Conservation (phyloP, 2,329 filamentous ascomycete species). For the Aureobasidium lini region DNA sequence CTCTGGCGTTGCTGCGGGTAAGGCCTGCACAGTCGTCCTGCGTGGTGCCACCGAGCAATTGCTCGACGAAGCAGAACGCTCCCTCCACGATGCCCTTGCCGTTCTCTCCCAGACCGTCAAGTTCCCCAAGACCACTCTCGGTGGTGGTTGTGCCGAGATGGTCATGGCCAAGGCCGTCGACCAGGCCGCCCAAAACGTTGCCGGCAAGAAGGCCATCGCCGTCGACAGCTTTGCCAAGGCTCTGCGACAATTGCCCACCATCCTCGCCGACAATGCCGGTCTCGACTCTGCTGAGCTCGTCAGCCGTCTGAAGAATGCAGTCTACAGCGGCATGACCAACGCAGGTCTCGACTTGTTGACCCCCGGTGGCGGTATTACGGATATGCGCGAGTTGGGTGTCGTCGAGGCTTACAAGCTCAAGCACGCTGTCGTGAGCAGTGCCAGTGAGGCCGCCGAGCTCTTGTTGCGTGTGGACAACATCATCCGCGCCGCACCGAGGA, state of each 20-base stretch:
- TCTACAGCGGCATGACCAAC: constrained; percentile 89
- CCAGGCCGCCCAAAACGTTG: constrained; percentile 82
- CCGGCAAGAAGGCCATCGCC: constrained; percentile 93
- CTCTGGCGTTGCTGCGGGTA: constrained; percentile 85
- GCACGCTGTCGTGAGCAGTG: constrained; percentile 92
- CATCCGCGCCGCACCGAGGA: constrained; percentile 83
- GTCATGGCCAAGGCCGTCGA: constrained; percentile 98
- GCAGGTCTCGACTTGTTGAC: constrained; percentile 84
- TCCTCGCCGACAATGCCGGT: constrained; percentile 94
- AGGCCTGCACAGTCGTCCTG: constrained; percentile 94
- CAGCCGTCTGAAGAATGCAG: constrained; percentile 80
- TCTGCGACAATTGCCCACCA: constrained; percentile 87
- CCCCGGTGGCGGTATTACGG: constrained; percentile 83
- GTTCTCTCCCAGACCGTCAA: constrained; percentile 95
- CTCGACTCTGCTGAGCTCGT: constrained; percentile 93
- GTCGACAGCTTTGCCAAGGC: constrained; percentile 85
- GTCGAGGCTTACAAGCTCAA: constrained; percentile 99
- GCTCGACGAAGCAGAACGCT: constrained; percentile 92
- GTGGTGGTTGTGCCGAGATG: constrained; percentile 97
- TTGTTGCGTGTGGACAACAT: constrained; percentile 95
- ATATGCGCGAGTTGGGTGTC: constrained; percentile 93
- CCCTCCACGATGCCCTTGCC: constrained; percentile 88
- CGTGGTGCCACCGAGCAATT: constrained; percentile 95
- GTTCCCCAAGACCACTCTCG: constrained; percentile 87
- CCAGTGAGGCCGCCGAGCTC: constrained; percentile 93